Conservation (phyloP, 2,329 filamentous ascomycete species). For the Colletotrichum orbiculare region DNA sequence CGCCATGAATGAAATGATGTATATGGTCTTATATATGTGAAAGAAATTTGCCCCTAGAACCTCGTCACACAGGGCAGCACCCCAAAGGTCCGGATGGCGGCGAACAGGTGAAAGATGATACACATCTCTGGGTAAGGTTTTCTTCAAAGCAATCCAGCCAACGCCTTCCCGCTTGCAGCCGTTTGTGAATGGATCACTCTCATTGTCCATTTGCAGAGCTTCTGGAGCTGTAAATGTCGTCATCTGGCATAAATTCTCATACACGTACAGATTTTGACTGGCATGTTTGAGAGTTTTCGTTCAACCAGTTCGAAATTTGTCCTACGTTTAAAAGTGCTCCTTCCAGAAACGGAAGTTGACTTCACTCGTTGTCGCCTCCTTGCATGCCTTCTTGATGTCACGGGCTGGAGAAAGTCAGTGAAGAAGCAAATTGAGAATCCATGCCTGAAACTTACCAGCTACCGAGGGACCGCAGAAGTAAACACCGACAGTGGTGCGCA, state of each 20-base stretch:
- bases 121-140: slow-evolving; percentile 27
- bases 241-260: slow-evolving; percentile 13
- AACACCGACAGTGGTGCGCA: slow-evolving; percentile 89
- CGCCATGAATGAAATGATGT: slow-evolving; percentile 23
- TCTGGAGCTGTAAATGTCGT: slow-evolving; percentile 20
- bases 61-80: no score
- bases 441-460: slow-evolving; percentile 60
- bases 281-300: slow-evolving; percentile 4
- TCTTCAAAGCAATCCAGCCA: slow-evolving; percentile 33
- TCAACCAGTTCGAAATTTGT: neutral
- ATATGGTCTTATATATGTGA: slow-evolving; percentile 32
- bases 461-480: slow-evolving; percentile 96
- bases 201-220: slow-evolving; percentile 1
- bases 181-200: slow-evolving; percentile 4
- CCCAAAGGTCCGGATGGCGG: slow-evolving; percentile 13
- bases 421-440: neutral
- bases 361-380: slow-evolving; percentile 76
- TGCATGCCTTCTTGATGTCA: slow-evolving; percentile 86
- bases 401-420: slow-evolving; percentile 70
- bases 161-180: slow-evolving; percentile 27
- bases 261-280: slow-evolving; percentile 15
- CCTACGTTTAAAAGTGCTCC: slow-evolving; percentile 77
- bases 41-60: slow-evolving; percentile 29
- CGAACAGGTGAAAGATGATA: slow-evolving; percentile 32
- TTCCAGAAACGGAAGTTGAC: slow-evolving; percentile 99